These are phyloP conservation scores for Paramecium octaurelia DNA, from an alignment of 73 alveolate genomes.

Conservation along the genomic window DNA sequence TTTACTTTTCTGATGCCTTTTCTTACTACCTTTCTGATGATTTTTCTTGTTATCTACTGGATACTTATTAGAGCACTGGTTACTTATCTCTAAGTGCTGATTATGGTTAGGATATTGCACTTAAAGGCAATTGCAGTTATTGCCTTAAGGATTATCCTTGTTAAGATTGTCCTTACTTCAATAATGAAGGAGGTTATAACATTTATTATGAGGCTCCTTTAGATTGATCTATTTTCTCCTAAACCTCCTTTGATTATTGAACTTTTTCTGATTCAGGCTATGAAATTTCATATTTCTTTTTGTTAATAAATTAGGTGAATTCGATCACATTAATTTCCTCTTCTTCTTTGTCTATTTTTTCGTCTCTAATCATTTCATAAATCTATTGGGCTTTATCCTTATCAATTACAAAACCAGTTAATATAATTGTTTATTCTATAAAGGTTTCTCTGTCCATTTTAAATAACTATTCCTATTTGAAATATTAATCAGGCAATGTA, in stretches of 20 bases:
- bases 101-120: neutral
- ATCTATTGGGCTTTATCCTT: neutral
- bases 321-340: neutral
- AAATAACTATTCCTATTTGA: neutral
- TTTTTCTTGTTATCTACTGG: neutral
- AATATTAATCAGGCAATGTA: neutral
- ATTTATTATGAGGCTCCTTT: neutral
- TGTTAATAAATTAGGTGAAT: neutral
- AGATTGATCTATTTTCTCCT: neutral
- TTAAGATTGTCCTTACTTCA: neutral
- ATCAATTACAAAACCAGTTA: constrained; percentile 11
- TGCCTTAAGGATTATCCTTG: neutral
- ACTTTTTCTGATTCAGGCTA: neutral
- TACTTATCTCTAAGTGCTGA: neutral
- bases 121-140: neutral
- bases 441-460: constrained; percentile 23
- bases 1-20: neutral
- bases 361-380: neutral
- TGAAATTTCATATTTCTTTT: neutral
- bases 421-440: neutral
- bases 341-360: neutral
- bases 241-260: neutral
- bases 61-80: neutral
- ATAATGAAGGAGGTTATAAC: neutral
- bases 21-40: neutral